phyloP scores from a whole-genome alignment of 192 early-diverging fungal species.

The Rhizophagus clarus region DNA sequence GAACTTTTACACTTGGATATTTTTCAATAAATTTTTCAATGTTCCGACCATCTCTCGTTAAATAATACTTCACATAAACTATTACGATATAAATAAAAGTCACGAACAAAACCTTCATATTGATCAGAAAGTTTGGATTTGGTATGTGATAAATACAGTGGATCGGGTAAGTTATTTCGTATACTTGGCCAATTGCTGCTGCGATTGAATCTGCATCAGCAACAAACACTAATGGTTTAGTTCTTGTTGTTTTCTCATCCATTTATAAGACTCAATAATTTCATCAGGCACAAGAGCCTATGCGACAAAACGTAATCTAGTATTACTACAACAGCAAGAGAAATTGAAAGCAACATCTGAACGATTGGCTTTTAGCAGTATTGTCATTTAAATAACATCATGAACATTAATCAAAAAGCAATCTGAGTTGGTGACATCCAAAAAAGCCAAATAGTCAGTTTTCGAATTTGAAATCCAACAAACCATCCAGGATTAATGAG shows the following conservation, averaged over 20 bases:
- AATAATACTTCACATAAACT: no score
- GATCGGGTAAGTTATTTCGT: neutral
- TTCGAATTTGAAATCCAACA: conserved; percentile 13
- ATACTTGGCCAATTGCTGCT: neutral
- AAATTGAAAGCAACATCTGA: no score
- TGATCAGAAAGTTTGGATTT: neutral
- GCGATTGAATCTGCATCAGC: no score
- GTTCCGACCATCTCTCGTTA: neutral
- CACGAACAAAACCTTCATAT: neutral
- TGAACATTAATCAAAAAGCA: no score
- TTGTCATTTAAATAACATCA: no score
- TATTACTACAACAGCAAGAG: no score
- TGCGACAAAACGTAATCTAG: no score
- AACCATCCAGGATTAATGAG: neutral
- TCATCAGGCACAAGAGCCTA: no score
- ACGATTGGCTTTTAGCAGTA: no score
- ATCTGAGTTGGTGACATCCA: neutral
- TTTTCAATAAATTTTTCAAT: neutral
- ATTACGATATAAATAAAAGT: neutral
- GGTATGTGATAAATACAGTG: conserved; percentile 7
- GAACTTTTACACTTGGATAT: neutral
- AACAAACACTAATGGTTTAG: no score
- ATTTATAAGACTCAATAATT: no score
- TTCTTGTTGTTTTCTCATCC: no score
- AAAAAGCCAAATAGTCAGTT: neutral